These are phyloP conservation scores for Lachnellula subtilissima DNA, from an alignment of 2,329 filamentous ascomycete genomes.

Conservation along the genomic window DNA sequence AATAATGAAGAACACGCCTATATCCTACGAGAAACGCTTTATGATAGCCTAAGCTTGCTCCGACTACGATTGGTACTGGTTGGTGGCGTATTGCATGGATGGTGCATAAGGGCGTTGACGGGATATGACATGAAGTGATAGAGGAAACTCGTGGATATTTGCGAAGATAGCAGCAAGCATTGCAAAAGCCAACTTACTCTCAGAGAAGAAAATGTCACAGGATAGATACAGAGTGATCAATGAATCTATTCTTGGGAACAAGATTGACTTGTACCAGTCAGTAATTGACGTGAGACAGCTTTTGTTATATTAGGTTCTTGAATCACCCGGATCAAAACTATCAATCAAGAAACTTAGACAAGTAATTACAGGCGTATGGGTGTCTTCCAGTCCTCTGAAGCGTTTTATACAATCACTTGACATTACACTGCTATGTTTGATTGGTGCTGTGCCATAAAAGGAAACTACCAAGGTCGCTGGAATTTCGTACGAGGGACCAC, in stretches of 20 bases:
- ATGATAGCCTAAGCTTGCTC: slow-evolving; percentile 4
- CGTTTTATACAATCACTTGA: background rate
- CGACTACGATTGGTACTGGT: slow-evolving; percentile 2
- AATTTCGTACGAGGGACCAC: background rate
- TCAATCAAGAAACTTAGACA: no score
- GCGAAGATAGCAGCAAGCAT: background rate
- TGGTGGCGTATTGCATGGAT: slow-evolving; percentile 16
- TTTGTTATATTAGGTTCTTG: no score
- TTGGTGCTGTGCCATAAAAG: background rate
- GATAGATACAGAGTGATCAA: background rate
- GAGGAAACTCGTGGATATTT: background rate
- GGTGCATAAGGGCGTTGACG: slow-evolving; percentile 11
- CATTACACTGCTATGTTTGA: background rate
- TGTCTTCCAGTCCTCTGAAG: no score
- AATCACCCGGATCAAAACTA: no score
- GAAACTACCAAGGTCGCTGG: background rate
- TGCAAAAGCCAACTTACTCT: background rate
- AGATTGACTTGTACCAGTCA: no score
- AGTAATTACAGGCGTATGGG: no score
- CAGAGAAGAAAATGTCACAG: background rate
- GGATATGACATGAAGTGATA: background rate
- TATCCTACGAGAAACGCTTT: slow-evolving; percentile 8
- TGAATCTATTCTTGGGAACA: background rate
- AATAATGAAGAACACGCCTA: slow-evolving; percentile 6
- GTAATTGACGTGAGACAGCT: no score